phyloP scores from a whole-genome alignment of 768 basidiomycete genomes.

The Suillus sp. region DNA sequence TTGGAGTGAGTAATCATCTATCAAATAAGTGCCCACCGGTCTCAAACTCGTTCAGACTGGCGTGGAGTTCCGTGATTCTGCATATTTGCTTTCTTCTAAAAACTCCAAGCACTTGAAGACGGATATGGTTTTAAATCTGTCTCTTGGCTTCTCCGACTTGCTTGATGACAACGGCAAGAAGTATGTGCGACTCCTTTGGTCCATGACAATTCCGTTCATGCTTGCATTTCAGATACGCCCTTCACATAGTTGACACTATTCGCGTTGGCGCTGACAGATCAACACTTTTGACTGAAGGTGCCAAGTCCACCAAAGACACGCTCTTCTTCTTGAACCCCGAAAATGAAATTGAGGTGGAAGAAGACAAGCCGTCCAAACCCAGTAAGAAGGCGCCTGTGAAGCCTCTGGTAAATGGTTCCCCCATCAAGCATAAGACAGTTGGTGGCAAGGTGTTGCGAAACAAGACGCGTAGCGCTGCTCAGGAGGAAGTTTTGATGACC shows the following conservation, averaged over 20 bases:
- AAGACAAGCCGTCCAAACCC: constrained; percentile 57
- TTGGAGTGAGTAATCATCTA: constrained; percentile 60
- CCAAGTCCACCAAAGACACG: constrained; percentile 82
- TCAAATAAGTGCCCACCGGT: neutral
- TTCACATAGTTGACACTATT: constrained; percentile 89
- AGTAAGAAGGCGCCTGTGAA: constrained; percentile 53
- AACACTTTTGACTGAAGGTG: constrained; percentile 78
- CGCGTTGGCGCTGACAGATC: constrained; percentile 69
- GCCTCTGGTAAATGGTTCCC: constrained; percentile 63
- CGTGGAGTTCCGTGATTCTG: constrained; percentile 90
- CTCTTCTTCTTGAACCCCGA: constrained; percentile 80
- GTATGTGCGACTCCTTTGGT: constrained; percentile 42
- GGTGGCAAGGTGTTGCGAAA: constrained; percentile 87
- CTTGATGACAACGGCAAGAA: constrained; percentile 75
- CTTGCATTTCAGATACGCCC: constrained; percentile 63
- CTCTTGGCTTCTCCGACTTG: constrained; percentile 84
- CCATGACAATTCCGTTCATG: constrained; percentile 3
- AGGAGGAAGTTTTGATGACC: constrained; percentile 81
- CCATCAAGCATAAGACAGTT: constrained; percentile 70
- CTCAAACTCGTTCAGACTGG: constrained; percentile 64
- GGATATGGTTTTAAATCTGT: constrained; percentile 86
- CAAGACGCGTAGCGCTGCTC: constrained; percentile 85
- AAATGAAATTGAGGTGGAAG: constrained; percentile 51
- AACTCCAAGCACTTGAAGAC: constrained; percentile 68
- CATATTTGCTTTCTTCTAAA: constrained; percentile 81